Conservation (phyloP, 192 early-diverging fungal species). For the Backusella mclennaniae region DNA sequence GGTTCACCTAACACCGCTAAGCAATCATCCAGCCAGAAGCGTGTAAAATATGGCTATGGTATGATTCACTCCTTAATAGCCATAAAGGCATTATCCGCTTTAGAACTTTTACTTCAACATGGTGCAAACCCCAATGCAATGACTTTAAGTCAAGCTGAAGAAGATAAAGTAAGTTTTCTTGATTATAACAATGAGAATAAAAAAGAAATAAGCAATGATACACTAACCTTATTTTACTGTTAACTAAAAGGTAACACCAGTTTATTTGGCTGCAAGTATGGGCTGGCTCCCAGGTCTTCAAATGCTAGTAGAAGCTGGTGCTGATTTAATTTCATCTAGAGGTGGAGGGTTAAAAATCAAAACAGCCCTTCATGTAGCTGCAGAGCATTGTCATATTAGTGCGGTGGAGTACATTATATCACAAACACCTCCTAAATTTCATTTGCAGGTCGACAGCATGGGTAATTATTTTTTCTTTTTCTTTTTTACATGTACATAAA, state of each 20-base stretch:
- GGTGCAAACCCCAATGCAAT: conserved; percentile 40
- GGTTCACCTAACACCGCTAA: conserved; percentile 40
- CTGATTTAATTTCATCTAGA: conserved; percentile 21
- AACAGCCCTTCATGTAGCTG: conserved; percentile 32
- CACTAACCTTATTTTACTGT: not conserved
- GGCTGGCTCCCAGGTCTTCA: conserved; percentile 35
- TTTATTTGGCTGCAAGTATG: conserved; percentile 35
- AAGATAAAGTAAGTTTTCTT: conserved; percentile 22
- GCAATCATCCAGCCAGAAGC: conserved; percentile 16
- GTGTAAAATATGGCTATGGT: conserved; percentile 36
- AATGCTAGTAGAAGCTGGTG: conserved; percentile 32
- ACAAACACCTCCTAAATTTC: conserved; percentile 12
- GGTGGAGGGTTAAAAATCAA: conserved; percentile 27
- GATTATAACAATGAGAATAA: not conserved
- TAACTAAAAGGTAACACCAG: conserved; percentile 16
- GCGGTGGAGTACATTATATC: conserved; percentile 26
- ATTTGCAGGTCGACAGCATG: conserved; percentile 12
- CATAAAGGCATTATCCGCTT: conserved; percentile 12
- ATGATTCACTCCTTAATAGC: conserved; percentile 36
- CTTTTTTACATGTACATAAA: not conserved
- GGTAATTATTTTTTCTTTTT: conserved; percentile 9
- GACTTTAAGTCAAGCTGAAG: conserved; percentile 26
- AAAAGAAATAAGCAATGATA: not conserved
- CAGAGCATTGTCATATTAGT: conserved; percentile 23
- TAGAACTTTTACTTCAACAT: conserved; percentile 29